Evolutionary conservation across 352 stramenopile species (phyloP).

Genomic region (Peronospora destructor): DNA sequence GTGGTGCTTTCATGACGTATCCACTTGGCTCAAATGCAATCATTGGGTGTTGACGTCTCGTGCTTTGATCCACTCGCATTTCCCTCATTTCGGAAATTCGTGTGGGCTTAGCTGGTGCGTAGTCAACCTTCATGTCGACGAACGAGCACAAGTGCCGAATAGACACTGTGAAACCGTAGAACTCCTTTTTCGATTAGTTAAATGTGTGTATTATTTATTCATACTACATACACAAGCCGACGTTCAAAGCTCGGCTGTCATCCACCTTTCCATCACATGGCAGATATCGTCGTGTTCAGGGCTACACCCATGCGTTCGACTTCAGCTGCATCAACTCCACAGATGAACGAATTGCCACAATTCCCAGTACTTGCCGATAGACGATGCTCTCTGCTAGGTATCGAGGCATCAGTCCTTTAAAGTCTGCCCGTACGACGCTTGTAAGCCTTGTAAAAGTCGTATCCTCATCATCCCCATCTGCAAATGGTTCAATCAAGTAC

Average conservation of each 20-base stretch:
- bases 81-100: constrained; percentile 27
- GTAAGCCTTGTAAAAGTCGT: constrained; percentile 37
- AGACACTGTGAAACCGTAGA: background rate
- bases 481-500: constrained; percentile 53
- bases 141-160: too few relatives aligned
- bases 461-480: constrained; percentile 17
- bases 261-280: constrained; percentile 27
- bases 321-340: constrained; percentile 34
- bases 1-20: constrained; percentile 41
- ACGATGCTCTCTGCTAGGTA: constrained; percentile 73
- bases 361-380: constrained; percentile 62
- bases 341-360: constrained; percentile 43
- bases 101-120: background rate
- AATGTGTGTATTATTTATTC: background rate
- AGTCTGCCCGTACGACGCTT: constrained; percentile 49
- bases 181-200: background rate
- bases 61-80: constrained; percentile 1
- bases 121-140: constrained; percentile 25
- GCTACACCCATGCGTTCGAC: constrained; percentile 18
- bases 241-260: constrained; percentile 11
- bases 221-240: constrained; percentile 23
- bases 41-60: background rate
- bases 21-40: constrained; percentile 8
- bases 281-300: constrained; percentile 18
- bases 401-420: constrained; percentile 54